Evolutionary conservation across 1,284 basidiomycete genomes (phyloP), one percentile per base, ranked within the genome.

Genomic region (Stygiomarasmius scandens): DNA sequence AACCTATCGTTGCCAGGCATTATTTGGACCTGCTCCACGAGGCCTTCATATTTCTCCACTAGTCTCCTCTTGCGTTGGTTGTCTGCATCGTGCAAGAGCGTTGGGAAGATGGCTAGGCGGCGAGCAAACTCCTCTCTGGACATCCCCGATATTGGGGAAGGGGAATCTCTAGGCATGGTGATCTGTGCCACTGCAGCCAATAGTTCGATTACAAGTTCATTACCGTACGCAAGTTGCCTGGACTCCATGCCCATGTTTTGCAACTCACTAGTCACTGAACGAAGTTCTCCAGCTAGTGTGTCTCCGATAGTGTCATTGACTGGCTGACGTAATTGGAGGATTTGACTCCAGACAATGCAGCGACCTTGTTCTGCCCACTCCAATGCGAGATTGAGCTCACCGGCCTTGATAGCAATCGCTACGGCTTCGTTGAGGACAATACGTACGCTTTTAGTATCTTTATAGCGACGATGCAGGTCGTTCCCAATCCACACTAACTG

Each of bases 11-110:
- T 36, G 9, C 48, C 34, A 25, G 47, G 36, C 8, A 51, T 4
- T 11, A 11, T 14, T 12, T 36, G 19, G 1, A 23, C 55, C 25
- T 56, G 10, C 1, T 8, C 20, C 9, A 56, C 20, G 23, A 51
- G n/a, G 16, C n/a, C 20, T 22, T 68, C 63, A 51, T 58, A 63
- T 38, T 61, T 23, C n/a, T 48, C 45, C 12, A 60, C 61, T 14
- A 64, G 45, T 16, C 47, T 27, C n/a, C 57, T 58, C 23, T 63
- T 53, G 12, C 32, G 4, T 48, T 54, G 36, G 6, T 41, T 12
- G 6, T 41, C 16, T 52, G 58, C 24, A 34, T 47, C 5, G 4
- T 38, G 9, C 48, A 44, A 58, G 54, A 45, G 9, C 11, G 34
- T 22, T 41, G 38, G 38, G 11, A 41, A 41, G 16, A 41, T 41